Conservation (phyloP, 768 basidiomycete species). For the Amanita fuliginea region DNA sequence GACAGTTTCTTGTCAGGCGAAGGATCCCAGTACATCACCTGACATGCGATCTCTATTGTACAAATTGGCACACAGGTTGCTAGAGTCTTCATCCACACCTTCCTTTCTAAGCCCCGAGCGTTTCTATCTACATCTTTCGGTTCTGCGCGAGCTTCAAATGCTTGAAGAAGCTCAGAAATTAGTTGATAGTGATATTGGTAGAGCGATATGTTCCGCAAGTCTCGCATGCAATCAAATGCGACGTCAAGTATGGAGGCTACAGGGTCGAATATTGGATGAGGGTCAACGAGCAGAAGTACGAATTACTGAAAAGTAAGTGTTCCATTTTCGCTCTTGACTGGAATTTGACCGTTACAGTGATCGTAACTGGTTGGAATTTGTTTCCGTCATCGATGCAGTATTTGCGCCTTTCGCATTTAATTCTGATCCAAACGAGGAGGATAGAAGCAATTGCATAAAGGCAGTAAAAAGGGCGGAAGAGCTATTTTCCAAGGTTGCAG, state of each 20-base stretch:
- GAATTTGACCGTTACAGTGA: slow-evolving; percentile 32
- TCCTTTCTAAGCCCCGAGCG: slow-evolving; percentile 62
- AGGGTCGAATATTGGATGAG: slow-evolving; percentile 50
- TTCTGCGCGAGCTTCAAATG: slow-evolving; percentile 58
- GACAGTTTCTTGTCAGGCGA: slow-evolving; percentile 39
- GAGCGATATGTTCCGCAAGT: slow-evolving; percentile 55
- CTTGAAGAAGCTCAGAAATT: slow-evolving; percentile 63
- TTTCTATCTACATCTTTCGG: slow-evolving; percentile 63
- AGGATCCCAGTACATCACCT: slow-evolving; percentile 49
- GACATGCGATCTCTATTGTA: slow-evolving; percentile 58
- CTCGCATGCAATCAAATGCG: slow-evolving; percentile 68
- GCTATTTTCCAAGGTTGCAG: slow-evolving; percentile 45
- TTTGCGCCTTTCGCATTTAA: slow-evolving; percentile 30
- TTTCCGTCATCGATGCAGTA: slow-evolving; percentile 60
- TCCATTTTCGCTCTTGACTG: background rate
- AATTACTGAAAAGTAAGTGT: slow-evolving; percentile 48
- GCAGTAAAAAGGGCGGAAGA: slow-evolving; percentile 32
- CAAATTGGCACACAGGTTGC: slow-evolving; percentile 67
- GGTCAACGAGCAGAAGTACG: slow-evolving; percentile 46
- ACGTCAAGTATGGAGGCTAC: slow-evolving; percentile 53
- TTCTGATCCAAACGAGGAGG: slow-evolving; percentile 19
- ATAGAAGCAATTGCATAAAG: slow-evolving; percentile 25
- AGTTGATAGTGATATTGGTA: slow-evolving; percentile 59
- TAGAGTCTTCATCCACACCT: slow-evolving; percentile 51
- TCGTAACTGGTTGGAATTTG: slow-evolving; percentile 81